phyloP scores from a whole-genome alignment of 2,329 filamentous ascomycete genomes.

The Lecanicillium sp. region DNA sequence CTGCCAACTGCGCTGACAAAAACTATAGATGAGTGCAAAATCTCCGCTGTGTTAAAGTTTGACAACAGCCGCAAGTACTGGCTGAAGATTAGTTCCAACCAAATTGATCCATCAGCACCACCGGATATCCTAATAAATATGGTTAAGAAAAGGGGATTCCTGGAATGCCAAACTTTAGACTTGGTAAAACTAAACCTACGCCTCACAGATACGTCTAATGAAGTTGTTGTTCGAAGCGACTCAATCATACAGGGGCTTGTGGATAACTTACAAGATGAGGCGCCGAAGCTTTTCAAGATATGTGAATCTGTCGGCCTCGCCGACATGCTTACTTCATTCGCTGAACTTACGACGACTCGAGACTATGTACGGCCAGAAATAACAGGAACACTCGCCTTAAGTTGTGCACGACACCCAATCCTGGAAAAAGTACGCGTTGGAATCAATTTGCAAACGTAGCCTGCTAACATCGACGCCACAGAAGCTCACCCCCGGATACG shows the following conservation, averaged over 20 bases:
- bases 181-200: slow-evolving; percentile 74
- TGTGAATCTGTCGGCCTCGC: slow-evolving; percentile 81
- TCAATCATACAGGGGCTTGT: slow-evolving; percentile 66
- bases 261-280: slow-evolving; percentile 60
- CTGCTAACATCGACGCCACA: slow-evolving; percentile 15
- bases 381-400: slow-evolving; percentile 61
- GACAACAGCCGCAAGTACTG: slow-evolving; percentile 76
- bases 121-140: slow-evolving; percentile 72
- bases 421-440: slow-evolving; percentile 50
- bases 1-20: not conserved
- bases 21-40: slow-evolving; percentile 42
- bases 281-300: slow-evolving; percentile 70
- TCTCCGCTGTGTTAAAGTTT: slow-evolving; percentile 63
- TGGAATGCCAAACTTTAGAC: slow-evolving; percentile 83
- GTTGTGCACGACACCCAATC: slow-evolving; percentile 70
- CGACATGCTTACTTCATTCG: slow-evolving; percentile 78
- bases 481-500: slow-evolving; percentile 59
- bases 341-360: slow-evolving; percentile 58
- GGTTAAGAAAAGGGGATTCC: slow-evolving; percentile 60
- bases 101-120: slow-evolving; percentile 53
- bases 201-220: slow-evolving; percentile 73
- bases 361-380: slow-evolving; percentile 60
- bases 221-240: slow-evolving; percentile 79
- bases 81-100: slow-evolving; percentile 54
- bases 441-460: too few species aligned